Conservation (phyloP, 768 basidiomycete species). For the Sarcodon sp. region DNA sequence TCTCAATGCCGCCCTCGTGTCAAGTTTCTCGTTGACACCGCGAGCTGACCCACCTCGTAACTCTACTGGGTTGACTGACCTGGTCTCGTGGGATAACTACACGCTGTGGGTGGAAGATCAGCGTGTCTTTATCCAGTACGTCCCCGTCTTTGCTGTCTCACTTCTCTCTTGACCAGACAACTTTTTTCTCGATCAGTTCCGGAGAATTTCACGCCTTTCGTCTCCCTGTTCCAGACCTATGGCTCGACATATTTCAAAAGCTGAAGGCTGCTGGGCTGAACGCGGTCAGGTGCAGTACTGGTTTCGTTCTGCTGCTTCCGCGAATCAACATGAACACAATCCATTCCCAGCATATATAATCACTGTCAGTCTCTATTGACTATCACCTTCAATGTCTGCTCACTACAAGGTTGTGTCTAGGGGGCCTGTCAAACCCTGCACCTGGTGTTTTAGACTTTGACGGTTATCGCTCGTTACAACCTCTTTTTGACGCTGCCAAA, state of each 20-base stretch:
- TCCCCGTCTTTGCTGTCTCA: conserved; percentile 3
- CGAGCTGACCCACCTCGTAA: conserved; percentile 12
- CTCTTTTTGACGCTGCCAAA: conserved; percentile 63
- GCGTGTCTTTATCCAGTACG: conserved; percentile 60
- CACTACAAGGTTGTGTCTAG: background rate
- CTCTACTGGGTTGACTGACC: conserved; percentile 18
- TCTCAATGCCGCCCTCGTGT: too few relatives aligned
- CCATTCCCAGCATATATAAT: conserved; percentile 36
- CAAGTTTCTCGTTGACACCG: too few relatives aligned
- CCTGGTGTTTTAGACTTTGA: conserved; percentile 63
- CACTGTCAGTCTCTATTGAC: conserved; percentile 32
- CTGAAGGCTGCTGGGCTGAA: conserved; percentile 74
- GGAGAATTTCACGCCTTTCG: conserved; percentile 83
- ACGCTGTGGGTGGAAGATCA: conserved; percentile 60
- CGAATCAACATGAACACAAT: background rate
- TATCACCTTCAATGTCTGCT: background rate
- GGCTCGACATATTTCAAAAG: conserved; percentile 77
- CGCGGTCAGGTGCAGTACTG: conserved; percentile 32
- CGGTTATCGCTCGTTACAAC: conserved; percentile 54
- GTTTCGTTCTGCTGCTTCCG: too few relatives aligned
- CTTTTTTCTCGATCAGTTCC: conserved; percentile 32
- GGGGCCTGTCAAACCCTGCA: conserved; percentile 63
- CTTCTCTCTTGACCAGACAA: background rate
- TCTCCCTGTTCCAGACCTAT: conserved; percentile 65
- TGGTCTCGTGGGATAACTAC: conserved; percentile 53